Evolutionary conservation across 495 filamentous ascomycete species (phyloP).

Genomic region (Hypoxylon fuscum): DNA sequence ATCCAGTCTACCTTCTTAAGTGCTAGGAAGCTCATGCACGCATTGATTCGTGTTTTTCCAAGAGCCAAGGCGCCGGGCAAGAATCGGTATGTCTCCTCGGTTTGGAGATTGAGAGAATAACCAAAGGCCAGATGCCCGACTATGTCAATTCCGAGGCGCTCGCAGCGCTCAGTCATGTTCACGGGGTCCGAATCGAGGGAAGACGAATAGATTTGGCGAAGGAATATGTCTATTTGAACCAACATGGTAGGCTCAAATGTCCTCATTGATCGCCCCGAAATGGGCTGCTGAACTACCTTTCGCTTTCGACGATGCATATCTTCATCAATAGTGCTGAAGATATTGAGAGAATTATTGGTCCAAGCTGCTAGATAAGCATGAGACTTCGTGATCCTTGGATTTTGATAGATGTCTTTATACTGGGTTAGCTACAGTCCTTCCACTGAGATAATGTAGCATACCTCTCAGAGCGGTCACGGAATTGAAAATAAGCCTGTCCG

Average conservation of each 20-base stretch:
- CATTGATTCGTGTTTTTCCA: background rate
- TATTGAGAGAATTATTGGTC: background rate
- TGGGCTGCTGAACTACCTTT: conserved; percentile 12
- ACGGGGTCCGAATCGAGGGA: conserved; percentile 21
- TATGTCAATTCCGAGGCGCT: conserved; percentile 15
- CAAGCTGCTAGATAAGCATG: background rate
- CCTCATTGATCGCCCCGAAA: conserved; percentile 25
- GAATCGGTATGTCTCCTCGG: conserved; percentile 11
- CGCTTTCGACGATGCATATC: conserved; percentile 19
- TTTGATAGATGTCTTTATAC: conserved; percentile 4
- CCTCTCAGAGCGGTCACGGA: conserved; percentile 50
- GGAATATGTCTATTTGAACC: conserved; percentile 13
- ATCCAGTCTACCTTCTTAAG: background rate
- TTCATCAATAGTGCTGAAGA: conserved; percentile 20
- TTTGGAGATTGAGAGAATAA: conserved; percentile 9
- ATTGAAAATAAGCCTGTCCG: conserved; percentile 58
- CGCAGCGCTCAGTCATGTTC: conserved; percentile 12
- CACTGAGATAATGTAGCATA: conserved; percentile 27
- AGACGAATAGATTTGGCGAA: conserved; percentile 35
- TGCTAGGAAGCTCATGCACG: background rate
- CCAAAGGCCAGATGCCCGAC: conserved; percentile 20
- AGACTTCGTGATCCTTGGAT: conserved; percentile 2
- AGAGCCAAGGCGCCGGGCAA: background rate
- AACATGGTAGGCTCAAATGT: conserved; percentile 18
- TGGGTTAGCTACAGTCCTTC: background rate